Evolutionary conservation across 2,329 filamentous ascomycete genomes (phyloP), one percentile per base, ranked within the genome.

Genomic region (Ascochyta viciae-villosae): DNA sequence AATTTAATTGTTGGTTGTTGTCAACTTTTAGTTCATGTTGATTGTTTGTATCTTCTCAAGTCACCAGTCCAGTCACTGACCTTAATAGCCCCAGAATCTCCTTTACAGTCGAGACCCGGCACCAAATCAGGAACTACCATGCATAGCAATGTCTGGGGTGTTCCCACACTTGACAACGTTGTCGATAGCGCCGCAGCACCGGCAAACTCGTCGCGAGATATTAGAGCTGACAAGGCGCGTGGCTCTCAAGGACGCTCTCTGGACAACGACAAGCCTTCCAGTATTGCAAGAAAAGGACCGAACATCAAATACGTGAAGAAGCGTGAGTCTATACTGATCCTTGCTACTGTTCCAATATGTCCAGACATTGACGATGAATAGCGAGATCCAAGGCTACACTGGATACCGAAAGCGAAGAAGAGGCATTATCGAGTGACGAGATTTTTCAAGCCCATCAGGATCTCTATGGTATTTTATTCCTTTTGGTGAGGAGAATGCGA

Each of bases 221-320:
- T 57, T 13, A 57, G 54, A 13, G 44, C 42, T 24, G 51, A 55
- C 29, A 64, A 67, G 33, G 52, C 60, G 34, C 64, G 61, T 19
- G 63, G 64, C 27, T 50, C 58, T 22, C 49, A 63, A 37, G 64
- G 64, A 19, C 63, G 61, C 10, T 64, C 56, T 41, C 23, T 64
- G 23, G 47, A 47, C n/a, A 56, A 43, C 7, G 19, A 26, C 23
- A 27, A 42, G 6, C 22, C 29, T 22, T n/a, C 26, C 4, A 35
- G 13, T 31, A 22, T 24, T n/a, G 19, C 10, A 4, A 42, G 12
- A 13, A 51, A 34, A 13, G 44, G 16, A 3, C 10, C 31, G 6
- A 48, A 39, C 16, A 27, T 39, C 10, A 51, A 51, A 34, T n/a
- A 13, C 7, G 47, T 56, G 12, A 43, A 42, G 26, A 51, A 47